Evolutionary conservation across 2,329 filamentous ascomycete species (phyloP).

Genomic region (Teratosphaeria nubilosa): DNA sequence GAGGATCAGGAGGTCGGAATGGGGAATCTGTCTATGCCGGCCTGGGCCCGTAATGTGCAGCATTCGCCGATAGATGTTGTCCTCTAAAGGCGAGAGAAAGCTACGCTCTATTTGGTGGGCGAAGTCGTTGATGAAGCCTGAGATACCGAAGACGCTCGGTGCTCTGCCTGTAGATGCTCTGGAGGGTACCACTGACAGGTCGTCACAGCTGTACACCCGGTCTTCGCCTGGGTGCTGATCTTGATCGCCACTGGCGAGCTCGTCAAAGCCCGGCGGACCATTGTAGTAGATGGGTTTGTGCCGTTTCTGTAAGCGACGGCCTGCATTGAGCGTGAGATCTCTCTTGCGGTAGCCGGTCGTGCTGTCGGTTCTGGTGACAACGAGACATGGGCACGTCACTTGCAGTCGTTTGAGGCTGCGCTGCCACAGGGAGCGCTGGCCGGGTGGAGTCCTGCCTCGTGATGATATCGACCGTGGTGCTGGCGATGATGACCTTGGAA

Average conservation of each 20-base stretch:
- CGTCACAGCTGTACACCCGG: neutral
- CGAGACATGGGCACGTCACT: neutral
- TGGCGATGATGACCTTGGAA: neutral
- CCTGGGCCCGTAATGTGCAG: slow-evolving; percentile 1
- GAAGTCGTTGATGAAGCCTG: slow-evolving; percentile 2
- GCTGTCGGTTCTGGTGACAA: neutral
- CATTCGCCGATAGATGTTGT: neutral
- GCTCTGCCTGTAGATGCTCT: neutral
- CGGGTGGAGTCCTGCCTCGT: neutral
- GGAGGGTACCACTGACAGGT: neutral
- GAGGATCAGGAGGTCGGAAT: neutral
- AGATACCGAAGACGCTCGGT: slow-evolving; percentile 3
- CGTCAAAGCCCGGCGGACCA: neutral
- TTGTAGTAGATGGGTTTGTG: neutral
- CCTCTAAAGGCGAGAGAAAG: slow-evolving; percentile 5
- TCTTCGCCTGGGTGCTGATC: neutral
- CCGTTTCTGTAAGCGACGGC: neutral
- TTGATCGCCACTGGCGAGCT: neutral
- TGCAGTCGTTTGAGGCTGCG: neutral
- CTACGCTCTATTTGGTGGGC: neutral
- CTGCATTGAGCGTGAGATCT: neutral
- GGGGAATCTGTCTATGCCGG: neutral
- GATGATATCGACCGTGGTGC: neutral
- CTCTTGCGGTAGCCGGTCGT: neutral
- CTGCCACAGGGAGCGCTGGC: neutral